Conservation (phyloP, 2,329 filamentous ascomycete species). For the Aschersonia sp. region DNA sequence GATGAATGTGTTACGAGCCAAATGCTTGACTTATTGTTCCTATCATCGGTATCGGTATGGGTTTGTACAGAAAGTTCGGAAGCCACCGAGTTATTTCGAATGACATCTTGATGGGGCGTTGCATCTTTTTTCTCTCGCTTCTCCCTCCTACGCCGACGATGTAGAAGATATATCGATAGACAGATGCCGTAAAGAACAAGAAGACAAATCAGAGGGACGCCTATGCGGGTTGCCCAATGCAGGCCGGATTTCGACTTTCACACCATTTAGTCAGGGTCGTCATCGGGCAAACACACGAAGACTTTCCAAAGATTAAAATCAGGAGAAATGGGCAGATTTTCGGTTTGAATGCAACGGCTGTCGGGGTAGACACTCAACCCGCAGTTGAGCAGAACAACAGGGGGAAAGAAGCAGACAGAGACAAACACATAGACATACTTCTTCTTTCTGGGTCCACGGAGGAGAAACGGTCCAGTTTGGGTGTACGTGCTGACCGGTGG, state of each 20-base stretch:
- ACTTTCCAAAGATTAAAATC: background rate
- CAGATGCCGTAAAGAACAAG: slow-evolving; percentile 14
- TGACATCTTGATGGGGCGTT: slow-evolving; percentile 5
- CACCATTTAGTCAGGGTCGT: too few species aligned
- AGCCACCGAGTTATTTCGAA: slow-evolving; percentile 10
- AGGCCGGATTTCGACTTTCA: slow-evolving; percentile 8
- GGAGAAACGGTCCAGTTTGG: slow-evolving; percentile 16
- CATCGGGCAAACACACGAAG: too few species aligned
- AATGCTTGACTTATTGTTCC: slow-evolving; percentile 6
- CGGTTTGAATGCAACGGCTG: background rate
- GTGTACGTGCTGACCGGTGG: slow-evolving; percentile 8
- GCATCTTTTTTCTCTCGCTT: slow-evolving; percentile 8
- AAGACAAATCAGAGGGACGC: slow-evolving; percentile 15
- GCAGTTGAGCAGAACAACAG: background rate
- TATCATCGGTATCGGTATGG: slow-evolving; percentile 6
- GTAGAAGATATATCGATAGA: slow-evolving; percentile 13
- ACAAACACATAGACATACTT: slow-evolving; percentile 1
- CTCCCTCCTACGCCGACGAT: slow-evolving; percentile 12
- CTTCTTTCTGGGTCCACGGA: slow-evolving; percentile 14
- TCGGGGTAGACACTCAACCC: background rate
- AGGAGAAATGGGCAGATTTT: background rate
- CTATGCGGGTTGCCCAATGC: slow-evolving; percentile 14
- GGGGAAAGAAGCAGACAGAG: background rate
- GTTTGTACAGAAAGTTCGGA: slow-evolving; percentile 10
- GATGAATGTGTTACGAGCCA: slow-evolving; percentile 2